Evolutionary conservation across 1,284 basidiomycete genomes (phyloP).

Genomic region (Puccinia brachypodii): DNA sequence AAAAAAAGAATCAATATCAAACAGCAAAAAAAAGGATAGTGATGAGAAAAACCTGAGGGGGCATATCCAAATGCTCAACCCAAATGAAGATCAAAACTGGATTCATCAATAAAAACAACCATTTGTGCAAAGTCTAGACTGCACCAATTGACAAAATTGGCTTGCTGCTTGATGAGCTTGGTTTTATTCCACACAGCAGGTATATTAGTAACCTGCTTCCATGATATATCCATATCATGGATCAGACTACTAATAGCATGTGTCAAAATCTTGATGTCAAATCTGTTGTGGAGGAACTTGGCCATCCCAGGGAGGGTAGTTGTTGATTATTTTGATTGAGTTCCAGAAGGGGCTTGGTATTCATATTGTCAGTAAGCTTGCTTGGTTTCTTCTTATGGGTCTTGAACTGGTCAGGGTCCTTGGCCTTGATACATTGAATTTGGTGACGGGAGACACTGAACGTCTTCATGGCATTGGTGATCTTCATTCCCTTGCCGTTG

Average conservation of each 20-base stretch:
- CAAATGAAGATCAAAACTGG: background rate
- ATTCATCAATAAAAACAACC: slow-evolving; percentile 14
- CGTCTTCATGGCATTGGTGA: background rate
- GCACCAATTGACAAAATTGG: background rate
- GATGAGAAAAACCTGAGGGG: slow-evolving; percentile 13
- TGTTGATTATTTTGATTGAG: background rate
- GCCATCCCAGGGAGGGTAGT: background rate
- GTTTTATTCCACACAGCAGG: slow-evolving; percentile 16
- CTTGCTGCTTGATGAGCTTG: background rate
- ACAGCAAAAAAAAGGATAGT: background rate
- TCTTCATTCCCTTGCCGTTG: background rate
- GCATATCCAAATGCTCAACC: background rate
- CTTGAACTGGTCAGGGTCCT: background rate
- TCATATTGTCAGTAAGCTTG: slow-evolving; percentile 8
- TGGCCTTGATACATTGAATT: background rate
- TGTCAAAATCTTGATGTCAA: background rate
- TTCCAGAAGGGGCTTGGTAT: background rate
- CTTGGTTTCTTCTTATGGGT: background rate
- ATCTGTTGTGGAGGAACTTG: background rate
- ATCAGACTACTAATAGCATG: slow-evolving; percentile 14
- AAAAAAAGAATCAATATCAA: background rate
- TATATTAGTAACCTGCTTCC: slow-evolving; percentile 11
- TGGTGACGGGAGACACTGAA: background rate
- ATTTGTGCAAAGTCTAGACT: background rate
- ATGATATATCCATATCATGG: slow-evolving; percentile 11